Percentiles rank a stretch among this genome's conserved stretches.
Evolutionary conservation across 1,284 basidiomycete species (phyloP).

Genomic region (Rugiboletus extremiorientalis): DNA sequence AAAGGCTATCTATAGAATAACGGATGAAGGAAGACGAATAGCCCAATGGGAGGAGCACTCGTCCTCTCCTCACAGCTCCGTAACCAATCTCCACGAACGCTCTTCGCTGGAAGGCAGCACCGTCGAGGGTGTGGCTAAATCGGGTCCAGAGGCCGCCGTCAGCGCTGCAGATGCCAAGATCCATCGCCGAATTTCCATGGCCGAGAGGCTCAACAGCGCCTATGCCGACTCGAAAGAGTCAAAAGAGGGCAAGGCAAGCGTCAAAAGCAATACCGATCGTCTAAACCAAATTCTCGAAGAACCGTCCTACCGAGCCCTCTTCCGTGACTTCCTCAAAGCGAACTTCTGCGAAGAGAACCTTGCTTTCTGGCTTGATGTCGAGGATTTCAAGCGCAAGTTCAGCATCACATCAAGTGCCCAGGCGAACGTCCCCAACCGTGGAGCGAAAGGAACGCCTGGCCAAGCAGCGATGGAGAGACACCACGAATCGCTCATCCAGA

Average conservation of each 20-base stretch:
- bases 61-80: constrained; percentile 65
- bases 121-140: constrained; percentile 45
- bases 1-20: constrained; percentile 92
- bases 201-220: constrained; percentile 65
- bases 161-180: constrained; percentile 61
- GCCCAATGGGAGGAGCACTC: constrained; percentile 76
- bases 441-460: constrained; percentile 60
- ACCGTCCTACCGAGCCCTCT: constrained; percentile 84
- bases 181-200: constrained; percentile 75
- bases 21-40: constrained; percentile 83
- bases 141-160: constrained; percentile 35
- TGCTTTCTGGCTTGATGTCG: constrained; percentile 95
- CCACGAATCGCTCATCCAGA: constrained; percentile 92
- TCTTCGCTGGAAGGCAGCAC: constrained; percentile 42
- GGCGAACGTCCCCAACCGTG: constrained; percentile 51
- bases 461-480: constrained; percentile 95
- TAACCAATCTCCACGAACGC: constrained; percentile 55
- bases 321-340: constrained; percentile 90
- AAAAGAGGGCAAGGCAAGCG: constrained; percentile 54
- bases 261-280: constrained; percentile 91
- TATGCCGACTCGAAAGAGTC: constrained; percentile 55
- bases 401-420: constrained; percentile 91
- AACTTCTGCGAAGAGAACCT: constrained; percentile 99
- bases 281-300: constrained; percentile 93
- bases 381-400: constrained; percentile 96